Base-by-base conservation (phyloP, 1,284 basidiomycete genomes). In the Boletus sp. region DNA sequence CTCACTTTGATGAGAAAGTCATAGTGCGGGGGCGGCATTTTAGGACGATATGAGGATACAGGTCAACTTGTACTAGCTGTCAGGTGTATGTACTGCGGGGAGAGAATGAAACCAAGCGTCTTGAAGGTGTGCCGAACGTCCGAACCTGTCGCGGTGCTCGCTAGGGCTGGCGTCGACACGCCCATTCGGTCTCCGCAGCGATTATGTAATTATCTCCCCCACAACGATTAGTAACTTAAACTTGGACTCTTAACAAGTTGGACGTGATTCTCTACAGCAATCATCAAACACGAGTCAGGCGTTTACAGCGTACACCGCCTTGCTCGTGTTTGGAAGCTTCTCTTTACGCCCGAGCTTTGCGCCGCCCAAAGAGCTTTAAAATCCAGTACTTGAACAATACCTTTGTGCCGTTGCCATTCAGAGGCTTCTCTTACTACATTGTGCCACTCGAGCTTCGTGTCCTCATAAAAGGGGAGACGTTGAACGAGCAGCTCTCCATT, bases 1-100 rank as follows among this genome's bases (percentile, higher is more conserved):
- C 25, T 47, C 66, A 88, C 91, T 84, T 97, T 97, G 86, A 97
- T 96, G 77, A 97, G 85, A 73, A 94, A 94, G 80, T 94, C 91
- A 78, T 94, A 94, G 78, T 94, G 91, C 54, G 90, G 91, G 61
- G 91, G 90, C 63, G 91, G 90, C 91, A 93, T 93, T 67, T 64
- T 71, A 40, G 44, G 28, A 47, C 30, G 27, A 13, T 47, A 37
- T 33, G 3, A 51, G 38, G 51, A 14, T 14, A 46, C 44, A 52
- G 7, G 11, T 7, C 7, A n/a, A 30, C 4, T 16, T 7, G 17
- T 38, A 27, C 44, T 37, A 38, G 37, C 54, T 46, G 62, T 61
- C 40, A 44, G n/a, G 43, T 25, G 51, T 57, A 27, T 27, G 31
- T 27, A 35, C 21, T 47, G n/a, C 17, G 19, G 19, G 37, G 23